Evolutionary conservation across 2,329 filamentous ascomycete species (phyloP).

Genomic region (Claviceps maximensis): DNA sequence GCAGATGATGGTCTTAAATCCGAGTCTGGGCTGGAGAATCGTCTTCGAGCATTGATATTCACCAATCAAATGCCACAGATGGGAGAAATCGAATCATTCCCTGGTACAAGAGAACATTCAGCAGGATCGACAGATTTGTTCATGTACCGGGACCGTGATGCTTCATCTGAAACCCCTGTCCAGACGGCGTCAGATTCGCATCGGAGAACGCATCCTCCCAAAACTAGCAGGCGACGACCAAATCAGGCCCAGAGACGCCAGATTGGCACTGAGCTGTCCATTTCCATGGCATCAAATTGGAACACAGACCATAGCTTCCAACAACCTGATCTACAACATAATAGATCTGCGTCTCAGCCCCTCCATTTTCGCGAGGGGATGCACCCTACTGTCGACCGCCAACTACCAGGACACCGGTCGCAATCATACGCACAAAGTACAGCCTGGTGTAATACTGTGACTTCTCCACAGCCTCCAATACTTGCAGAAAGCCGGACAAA

Average conservation of each 20-base stretch:
- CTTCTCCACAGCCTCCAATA: not conserved
- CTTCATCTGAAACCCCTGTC: not conserved
- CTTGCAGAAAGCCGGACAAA: not conserved
- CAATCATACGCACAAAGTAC: not conserved
- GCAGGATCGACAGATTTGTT: not conserved
- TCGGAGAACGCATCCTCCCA: slow-evolving; percentile 10
- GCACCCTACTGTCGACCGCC: not conserved
- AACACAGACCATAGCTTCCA: not conserved
- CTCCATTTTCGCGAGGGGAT: not conserved
- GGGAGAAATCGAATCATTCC: not conserved
- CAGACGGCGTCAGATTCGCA: not conserved
- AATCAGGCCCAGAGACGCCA: slow-evolving; percentile 53
- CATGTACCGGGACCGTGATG: not conserved
- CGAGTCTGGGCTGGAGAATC: slow-evolving; percentile 34
- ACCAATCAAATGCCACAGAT: slow-evolving; percentile 25
- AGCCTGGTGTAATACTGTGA: not conserved
- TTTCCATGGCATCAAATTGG: slow-evolving; percentile 35
- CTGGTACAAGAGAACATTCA: not conserved
- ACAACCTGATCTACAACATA: not conserved
- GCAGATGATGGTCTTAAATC: not conserved
- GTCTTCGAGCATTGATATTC: slow-evolving; percentile 46
- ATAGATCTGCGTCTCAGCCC: not conserved
- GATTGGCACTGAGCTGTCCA: slow-evolving; percentile 45
- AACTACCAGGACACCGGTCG: not conserved
- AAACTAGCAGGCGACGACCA: slow-evolving; percentile 8